Evolutionary conservation across 345 rosid species (phyloP).

Genomic region (Nephelium lappaceum): DNA sequence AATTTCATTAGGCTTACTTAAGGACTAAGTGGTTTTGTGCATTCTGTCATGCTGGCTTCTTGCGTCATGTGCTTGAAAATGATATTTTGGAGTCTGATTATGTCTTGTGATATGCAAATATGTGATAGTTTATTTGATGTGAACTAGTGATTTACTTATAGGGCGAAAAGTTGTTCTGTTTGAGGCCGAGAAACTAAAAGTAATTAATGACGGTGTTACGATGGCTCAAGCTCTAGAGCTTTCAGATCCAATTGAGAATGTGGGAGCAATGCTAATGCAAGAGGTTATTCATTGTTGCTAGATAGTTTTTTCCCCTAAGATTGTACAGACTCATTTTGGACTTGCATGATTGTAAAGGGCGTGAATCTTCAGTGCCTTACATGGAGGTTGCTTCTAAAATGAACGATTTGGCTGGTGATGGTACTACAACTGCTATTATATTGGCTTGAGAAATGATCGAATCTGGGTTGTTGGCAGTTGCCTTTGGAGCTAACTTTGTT

Average conservation of each 20-base stretch:
- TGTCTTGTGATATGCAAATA: neutral
- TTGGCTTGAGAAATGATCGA: constrained; percentile 83
- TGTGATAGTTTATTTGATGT: constrained; percentile 10
- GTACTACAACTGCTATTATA: constrained; percentile 82
- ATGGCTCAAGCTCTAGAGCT: constrained; percentile 75
- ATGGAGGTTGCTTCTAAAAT: constrained; percentile 77
- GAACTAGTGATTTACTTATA: constrained; percentile 36
- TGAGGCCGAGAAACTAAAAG: constrained; percentile 59
- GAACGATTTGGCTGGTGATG: constrained; percentile 92
- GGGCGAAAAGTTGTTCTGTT: constrained; percentile 81
- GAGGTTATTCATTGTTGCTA: constrained; percentile 84
- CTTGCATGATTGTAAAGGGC: neutral
- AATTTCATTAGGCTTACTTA: neutral
- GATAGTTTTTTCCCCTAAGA: constrained; percentile 22
- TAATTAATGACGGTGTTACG: constrained; percentile 87
- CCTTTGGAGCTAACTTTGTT: constrained; percentile 85
- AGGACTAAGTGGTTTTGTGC: neutral
- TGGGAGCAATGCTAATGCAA: constrained; percentile 78
- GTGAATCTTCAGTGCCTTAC: constrained; percentile 23
- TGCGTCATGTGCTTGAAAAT: neutral
- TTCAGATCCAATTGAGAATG: constrained; percentile 73
- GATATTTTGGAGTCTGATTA: neutral
- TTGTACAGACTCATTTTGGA: constrained; percentile 10
- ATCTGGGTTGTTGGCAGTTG: constrained; percentile 66
- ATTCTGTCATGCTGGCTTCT: neutral